Conservation (phyloP, 163 green algal species). For the Scenedesmus sp. region DNA sequence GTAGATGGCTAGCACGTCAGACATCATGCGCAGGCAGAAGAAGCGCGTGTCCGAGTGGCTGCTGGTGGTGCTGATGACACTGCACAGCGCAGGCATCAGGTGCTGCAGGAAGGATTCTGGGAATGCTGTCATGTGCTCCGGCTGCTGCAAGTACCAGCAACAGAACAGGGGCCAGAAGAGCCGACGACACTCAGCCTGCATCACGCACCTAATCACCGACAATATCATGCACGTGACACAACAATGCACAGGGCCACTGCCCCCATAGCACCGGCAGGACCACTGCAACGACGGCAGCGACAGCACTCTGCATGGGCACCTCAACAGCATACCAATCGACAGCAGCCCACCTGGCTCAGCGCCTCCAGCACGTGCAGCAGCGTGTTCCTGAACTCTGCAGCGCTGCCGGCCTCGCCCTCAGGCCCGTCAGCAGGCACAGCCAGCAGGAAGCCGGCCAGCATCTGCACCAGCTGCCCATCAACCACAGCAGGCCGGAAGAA, state of each 20-base stretch:
- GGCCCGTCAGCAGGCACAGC: slow-evolving; percentile 5
- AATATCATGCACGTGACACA: neutral
- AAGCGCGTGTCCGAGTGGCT: slow-evolving; percentile 81
- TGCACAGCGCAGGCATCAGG: slow-evolving; percentile 61
- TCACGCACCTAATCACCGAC: neutral
- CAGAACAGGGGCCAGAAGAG: neutral
- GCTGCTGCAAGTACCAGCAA: slow-evolving; percentile 50
- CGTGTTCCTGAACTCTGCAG: slow-evolving; percentile 68
- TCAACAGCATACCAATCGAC: neutral
- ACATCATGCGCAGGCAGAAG: slow-evolving; percentile 89
- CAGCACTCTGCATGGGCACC: too few relatives aligned
- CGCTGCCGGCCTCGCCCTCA: neutral
- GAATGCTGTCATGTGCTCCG: slow-evolving; percentile 74
- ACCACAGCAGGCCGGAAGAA: slow-evolving; percentile 64
- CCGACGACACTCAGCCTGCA: neutral
- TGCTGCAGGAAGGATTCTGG: slow-evolving; percentile 52
- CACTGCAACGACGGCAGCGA: too few relatives aligned
- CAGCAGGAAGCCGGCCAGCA: slow-evolving; percentile 63
- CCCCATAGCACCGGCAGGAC: too few relatives aligned
- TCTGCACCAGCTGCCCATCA: slow-evolving; percentile 56
- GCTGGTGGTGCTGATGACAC: slow-evolving; percentile 58
- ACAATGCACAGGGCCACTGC: too few relatives aligned
- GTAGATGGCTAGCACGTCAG: slow-evolving; percentile 72
- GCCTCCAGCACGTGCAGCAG: slow-evolving; percentile 78
- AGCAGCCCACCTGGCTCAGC: slow-evolving; percentile 52